A percentile compares a stretch with the other conserved stretches of the same genome.
Evolutionary conservation across 2,329 filamentous ascomycete genomes (phyloP).

Genomic region (Epichloe sp.): DNA sequence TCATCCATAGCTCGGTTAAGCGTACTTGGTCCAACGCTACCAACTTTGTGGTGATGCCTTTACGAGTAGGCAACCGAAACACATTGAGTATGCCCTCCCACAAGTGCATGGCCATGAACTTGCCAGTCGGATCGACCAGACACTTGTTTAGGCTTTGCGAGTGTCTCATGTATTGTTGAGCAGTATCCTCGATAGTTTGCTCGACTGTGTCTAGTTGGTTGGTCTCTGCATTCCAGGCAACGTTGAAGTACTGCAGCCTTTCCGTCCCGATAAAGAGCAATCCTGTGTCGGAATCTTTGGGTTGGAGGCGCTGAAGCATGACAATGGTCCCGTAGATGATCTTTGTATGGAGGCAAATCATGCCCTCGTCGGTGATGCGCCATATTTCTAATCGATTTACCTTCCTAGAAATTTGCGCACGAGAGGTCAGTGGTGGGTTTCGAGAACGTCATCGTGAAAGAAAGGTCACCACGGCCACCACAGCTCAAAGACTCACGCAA

Average conservation of each 20-base stretch:
- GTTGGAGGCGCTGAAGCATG: conserved; percentile 69
- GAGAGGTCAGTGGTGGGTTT: not conserved
- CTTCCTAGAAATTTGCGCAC: conserved; percentile 40
- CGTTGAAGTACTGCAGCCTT: conserved; percentile 77
- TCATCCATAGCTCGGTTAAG: conserved; percentile 46
- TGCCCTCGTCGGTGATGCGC: conserved; percentile 49
- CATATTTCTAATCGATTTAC: conserved; percentile 80
- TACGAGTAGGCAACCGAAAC: conserved; percentile 35
- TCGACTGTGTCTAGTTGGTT: conserved; percentile 37
- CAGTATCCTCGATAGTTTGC: conserved; percentile 37
- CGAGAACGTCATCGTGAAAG: not conserved
- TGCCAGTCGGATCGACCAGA: conserved; percentile 67
- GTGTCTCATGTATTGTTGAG: conserved; percentile 54
- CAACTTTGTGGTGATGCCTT: conserved; percentile 30
- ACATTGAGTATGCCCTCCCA: conserved; percentile 49
- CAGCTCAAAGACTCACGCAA: conserved; percentile 52
- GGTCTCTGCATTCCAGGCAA: conserved; percentile 60
- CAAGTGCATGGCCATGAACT: conserved; percentile 42
- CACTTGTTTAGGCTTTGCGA: conserved; percentile 74
- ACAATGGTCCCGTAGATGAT: conserved; percentile 75
- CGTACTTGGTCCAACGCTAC: conserved; percentile 41
- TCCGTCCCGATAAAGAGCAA: conserved; percentile 89
- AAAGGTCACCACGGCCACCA: not conserved
- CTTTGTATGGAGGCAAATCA: conserved; percentile 53
- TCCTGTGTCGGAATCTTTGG: conserved; percentile 60